A percentile compares a stretch with the other conserved stretches of the same genome.
phyloP scores from a whole-genome alignment of 2,329 filamentous ascomycete species.

The Huntiella omanensis region DNA sequence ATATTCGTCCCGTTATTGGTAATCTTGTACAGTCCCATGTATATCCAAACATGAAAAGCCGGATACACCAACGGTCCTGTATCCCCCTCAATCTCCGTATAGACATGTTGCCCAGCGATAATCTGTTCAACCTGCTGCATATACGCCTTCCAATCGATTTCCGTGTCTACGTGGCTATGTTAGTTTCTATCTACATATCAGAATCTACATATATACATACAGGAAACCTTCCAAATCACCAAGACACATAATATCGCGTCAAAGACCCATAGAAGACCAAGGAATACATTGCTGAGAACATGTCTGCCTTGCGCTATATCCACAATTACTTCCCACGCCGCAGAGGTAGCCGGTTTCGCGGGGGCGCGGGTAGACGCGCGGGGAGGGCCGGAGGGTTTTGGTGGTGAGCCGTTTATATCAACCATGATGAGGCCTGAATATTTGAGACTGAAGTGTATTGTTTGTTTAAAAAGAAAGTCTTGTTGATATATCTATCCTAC shows the following conservation, averaged over 20 bases:
- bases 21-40: constrained; percentile 57
- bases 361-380: background rate
- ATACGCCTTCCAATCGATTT: constrained; percentile 95
- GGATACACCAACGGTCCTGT: constrained; percentile 94
- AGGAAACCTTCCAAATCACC: constrained; percentile 67
- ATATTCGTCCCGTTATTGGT: constrained; percentile 65
- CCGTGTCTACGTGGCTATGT: constrained; percentile 45
- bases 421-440: background rate
- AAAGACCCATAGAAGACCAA: constrained; percentile 44
- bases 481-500: too few relatives aligned
- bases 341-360: background rate
- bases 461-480: too few relatives aligned
- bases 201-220: constrained; percentile 30
- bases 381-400: background rate
- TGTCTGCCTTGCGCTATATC: constrained; percentile 31
- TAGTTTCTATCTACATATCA: background rate
- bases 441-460: too few relatives aligned
- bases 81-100: constrained; percentile 64
- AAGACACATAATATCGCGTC: constrained; percentile 55
- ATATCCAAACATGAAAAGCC: constrained; percentile 82
- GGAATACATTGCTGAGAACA: constrained; percentile 28
- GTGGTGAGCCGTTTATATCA: background rate
- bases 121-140: constrained; percentile 83
- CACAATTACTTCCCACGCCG: constrained; percentile 15
- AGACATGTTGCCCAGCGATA: constrained; percentile 70